These are phyloP conservation scores for Zymoseptoria crescenta DNA, from an alignment of 2,329 filamentous ascomycete genomes.

Conservation along the genomic window DNA sequence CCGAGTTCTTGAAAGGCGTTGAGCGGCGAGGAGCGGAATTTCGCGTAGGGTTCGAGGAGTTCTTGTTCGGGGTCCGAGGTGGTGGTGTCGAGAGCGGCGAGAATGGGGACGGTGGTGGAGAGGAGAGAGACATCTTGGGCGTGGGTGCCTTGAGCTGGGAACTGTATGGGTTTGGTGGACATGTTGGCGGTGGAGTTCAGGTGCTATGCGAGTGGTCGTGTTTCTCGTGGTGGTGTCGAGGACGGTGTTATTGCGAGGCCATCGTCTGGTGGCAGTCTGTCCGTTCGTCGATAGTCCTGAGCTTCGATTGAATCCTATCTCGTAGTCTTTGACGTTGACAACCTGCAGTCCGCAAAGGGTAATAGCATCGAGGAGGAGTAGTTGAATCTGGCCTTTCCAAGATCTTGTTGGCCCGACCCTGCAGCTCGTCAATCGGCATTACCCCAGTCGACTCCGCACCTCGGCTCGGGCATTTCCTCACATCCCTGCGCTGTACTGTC, in stretches of 20 bases:
- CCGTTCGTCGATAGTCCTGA: not conserved
- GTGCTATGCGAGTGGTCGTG: not conserved
- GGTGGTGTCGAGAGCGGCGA: slow-evolving; percentile 35
- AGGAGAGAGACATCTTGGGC: slow-evolving; percentile 2
- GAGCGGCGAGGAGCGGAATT: slow-evolving; percentile 66
- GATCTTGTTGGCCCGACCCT: not conserved
- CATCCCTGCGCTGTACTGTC: not conserved
- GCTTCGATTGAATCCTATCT: not conserved
- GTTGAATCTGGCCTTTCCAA: not conserved
- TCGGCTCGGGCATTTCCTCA: not conserved
- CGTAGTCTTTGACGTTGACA: not conserved
- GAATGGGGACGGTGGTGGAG: slow-evolving; percentile 40
- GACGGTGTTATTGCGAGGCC: not conserved
- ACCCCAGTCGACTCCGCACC: not conserved
- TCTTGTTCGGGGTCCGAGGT: slow-evolving; percentile 47
- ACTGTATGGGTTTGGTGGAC: slow-evolving; percentile 2
- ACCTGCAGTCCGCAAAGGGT: not conserved
- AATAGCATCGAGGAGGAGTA: not conserved
- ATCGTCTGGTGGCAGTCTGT: not conserved
- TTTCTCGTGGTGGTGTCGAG: not conserved
- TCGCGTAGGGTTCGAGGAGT: slow-evolving; percentile 73
- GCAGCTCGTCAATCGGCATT: not conserved
- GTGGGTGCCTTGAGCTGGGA: not conserved
- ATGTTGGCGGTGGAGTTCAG: not conserved
- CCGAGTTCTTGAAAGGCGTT: slow-evolving; percentile 90